These are phyloP conservation scores for Syncephalastrum sp. DNA, from an alignment of 371 early-diverging fungal species.

Conservation along the genomic window DNA sequence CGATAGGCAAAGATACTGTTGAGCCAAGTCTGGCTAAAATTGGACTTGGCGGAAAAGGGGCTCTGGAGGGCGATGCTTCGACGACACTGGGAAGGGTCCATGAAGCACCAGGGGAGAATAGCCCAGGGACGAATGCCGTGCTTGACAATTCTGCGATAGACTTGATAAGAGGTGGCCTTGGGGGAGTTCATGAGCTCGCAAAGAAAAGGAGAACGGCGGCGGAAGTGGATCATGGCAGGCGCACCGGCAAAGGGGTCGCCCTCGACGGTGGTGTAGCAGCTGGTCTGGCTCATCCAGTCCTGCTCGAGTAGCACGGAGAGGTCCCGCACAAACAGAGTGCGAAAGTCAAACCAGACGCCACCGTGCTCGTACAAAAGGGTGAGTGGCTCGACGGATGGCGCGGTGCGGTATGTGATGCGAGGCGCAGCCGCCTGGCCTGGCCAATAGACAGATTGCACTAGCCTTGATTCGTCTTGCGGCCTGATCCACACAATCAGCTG, in stretches of 20 bases:
- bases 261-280: slow-evolving; percentile 28
- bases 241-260: slow-evolving; percentile 28
- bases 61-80: slow-evolving; percentile 19
- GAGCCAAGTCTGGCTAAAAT: neutral
- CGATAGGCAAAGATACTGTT: slow-evolving; percentile 15
- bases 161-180: slow-evolving; percentile 18
- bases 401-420: slow-evolving; percentile 18
- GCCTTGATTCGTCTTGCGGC: slow-evolving; percentile 18
- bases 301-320: slow-evolving; percentile 34
- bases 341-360: slow-evolving; percentile 52
- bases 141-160: slow-evolving; percentile 30
- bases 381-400: slow-evolving; percentile 19
- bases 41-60: slow-evolving; percentile 4
- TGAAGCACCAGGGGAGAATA: slow-evolving; percentile 50
- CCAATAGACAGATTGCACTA: slow-evolving; percentile 25
- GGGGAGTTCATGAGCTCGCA: slow-evolving; percentile 39
- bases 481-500: slow-evolving; percentile 44
- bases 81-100: slow-evolving; percentile 38
- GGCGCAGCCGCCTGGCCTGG: slow-evolving; percentile 5
- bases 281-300: slow-evolving; percentile 47
- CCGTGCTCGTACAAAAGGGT: slow-evolving; percentile 42
- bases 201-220: slow-evolving; percentile 31
- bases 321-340: slow-evolving; percentile 45
- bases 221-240: slow-evolving; percentile 32
- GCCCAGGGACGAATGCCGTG: slow-evolving; percentile 36